Base-by-base conservation (phyloP, 345 rosid genomes). In the Populus euphratica region DNA sequence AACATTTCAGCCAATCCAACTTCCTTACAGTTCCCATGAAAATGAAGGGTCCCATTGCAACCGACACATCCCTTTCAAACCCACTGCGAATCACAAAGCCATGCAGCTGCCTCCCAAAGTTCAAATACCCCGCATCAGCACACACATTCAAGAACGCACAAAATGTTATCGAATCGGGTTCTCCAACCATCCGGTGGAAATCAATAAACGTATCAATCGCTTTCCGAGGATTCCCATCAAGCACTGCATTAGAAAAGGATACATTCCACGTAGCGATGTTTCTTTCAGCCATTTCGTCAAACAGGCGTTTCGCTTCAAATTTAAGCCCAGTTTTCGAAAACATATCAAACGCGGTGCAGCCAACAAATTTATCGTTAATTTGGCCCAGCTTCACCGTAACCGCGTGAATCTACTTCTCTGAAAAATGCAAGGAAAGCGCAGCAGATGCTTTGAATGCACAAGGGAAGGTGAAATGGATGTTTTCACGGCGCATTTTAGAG, bases 271-370 rank as follows among this genome's bases (percentile, higher is more conserved):
- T 86, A 0, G 85, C 90, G 11, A 76, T 69, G 39, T 87, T 92
- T 73, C 83, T 88, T 59, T 76, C 86, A 78, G 96, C 94, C 91
- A 93, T 88, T 91, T 92, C 96, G 68, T 88, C 94, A 74, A 94
- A 94, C 89, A 94, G 12, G 63, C 86, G 89, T 70, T 74, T 72
- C 2, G 98, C 97, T 44, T 92, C 91, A 7, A 65, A 76, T 69
- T 36, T 79, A 5, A 88, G 83, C 72, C 86, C 88, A 16, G 86
- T 81, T 76, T 91, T 92, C 14, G 73, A 83, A 52, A 91, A 94
- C 97, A 94, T 88, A 79, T 92, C 94, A 25, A 94, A 91, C 62
- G 92, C 92, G 63, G 92, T 87, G 80, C 93, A 90, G n/a, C 93
- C 92, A 35, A 91, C 93, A 38, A 92, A 94, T 35, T 85, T 87